Conservation (phyloP, 2,329 filamentous ascomycete genomes). For the Penicillium brasilianum region DNA sequence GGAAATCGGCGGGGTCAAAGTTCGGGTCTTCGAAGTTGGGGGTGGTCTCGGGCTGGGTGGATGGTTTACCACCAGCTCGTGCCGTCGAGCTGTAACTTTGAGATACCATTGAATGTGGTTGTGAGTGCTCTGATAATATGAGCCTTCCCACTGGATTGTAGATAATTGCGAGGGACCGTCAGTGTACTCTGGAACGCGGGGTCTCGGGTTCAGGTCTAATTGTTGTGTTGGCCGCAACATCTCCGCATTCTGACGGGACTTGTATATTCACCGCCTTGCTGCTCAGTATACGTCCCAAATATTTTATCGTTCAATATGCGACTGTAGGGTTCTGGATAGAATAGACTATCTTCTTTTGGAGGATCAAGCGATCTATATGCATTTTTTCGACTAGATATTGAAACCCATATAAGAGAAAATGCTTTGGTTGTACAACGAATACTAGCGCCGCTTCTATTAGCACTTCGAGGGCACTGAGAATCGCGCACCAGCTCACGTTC, state of each 20-base stretch:
- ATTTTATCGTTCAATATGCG: background rate
- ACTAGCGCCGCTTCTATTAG: too few relatives aligned
- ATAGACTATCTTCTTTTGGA: too few relatives aligned
- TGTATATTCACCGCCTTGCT: background rate
- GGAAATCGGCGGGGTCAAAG: slow-evolving; percentile 84
- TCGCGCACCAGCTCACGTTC: too few relatives aligned
- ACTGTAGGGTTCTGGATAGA: too few relatives aligned
- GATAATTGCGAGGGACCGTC: background rate
- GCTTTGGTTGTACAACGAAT: too few relatives aligned
- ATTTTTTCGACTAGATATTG: too few relatives aligned
- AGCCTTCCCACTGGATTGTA: background rate
- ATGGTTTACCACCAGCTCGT: slow-evolving; percentile 26
- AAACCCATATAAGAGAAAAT: too few relatives aligned
- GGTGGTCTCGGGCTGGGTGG: slow-evolving; percentile 46
- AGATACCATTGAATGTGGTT: slow-evolving; percentile 17
- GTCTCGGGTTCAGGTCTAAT: background rate
- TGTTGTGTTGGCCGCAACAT: slow-evolving; percentile 2
- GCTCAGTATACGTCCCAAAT: background rate
- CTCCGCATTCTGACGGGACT: background rate
- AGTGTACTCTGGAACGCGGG: background rate
- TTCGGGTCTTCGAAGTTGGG: slow-evolving; percentile 76
- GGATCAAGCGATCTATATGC: too few relatives aligned
- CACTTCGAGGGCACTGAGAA: too few relatives aligned
- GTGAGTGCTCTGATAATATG: background rate
- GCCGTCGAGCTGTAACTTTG: slow-evolving; percentile 33